A percentile compares a stretch with the other conserved stretches of the same genome.
These are phyloP conservation scores for Tremellales sp. DNA, from an alignment of 1,284 basidiomycete species.

Conservation along the genomic window DNA sequence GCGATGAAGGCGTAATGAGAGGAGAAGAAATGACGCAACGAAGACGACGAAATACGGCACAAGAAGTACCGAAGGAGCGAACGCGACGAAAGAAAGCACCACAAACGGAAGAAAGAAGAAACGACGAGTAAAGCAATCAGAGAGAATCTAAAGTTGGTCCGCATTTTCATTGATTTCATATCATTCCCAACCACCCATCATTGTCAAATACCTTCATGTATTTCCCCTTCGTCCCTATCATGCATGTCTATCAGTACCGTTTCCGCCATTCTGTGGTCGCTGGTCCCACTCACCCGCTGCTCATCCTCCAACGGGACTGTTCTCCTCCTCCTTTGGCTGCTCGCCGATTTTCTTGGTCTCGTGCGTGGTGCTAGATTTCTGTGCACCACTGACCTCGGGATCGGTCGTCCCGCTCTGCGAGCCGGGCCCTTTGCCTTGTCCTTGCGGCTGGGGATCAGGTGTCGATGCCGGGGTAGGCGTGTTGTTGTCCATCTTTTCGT, in stretches of 20 bases:
- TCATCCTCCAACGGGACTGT: conserved; percentile 33
- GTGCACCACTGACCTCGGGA: conserved; percentile 15
- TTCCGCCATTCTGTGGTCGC: no score
- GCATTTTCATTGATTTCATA: neutral
- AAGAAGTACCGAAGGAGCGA: no score
- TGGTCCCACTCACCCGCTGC: no score
- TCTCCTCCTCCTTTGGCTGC: conserved; percentile 31
- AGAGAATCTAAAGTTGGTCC: neutral
- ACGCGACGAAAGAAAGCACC: no score
- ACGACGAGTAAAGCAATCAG: neutral
- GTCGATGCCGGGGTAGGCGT: conserved; percentile 26
- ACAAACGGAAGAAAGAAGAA: neutral
- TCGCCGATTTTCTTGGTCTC: conserved; percentile 41
- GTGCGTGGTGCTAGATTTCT: conserved; percentile 7
- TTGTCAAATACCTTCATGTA: no score
- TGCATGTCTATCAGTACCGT: no score
- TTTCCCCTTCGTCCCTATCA: no score
- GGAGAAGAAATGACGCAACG: no score
- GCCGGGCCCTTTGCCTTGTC: conserved; percentile 20
- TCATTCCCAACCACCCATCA: no score
- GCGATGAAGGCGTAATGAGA: conserved; percentile 33
- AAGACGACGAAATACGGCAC: no score
- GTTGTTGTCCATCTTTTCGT: conserved; percentile 30
- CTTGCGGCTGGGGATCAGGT: conserved; percentile 23
- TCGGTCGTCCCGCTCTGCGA: conserved; percentile 22